Evolutionary conservation across 352 stramenopile genomes (phyloP).

Genomic region (Phytophthora citricola): DNA sequence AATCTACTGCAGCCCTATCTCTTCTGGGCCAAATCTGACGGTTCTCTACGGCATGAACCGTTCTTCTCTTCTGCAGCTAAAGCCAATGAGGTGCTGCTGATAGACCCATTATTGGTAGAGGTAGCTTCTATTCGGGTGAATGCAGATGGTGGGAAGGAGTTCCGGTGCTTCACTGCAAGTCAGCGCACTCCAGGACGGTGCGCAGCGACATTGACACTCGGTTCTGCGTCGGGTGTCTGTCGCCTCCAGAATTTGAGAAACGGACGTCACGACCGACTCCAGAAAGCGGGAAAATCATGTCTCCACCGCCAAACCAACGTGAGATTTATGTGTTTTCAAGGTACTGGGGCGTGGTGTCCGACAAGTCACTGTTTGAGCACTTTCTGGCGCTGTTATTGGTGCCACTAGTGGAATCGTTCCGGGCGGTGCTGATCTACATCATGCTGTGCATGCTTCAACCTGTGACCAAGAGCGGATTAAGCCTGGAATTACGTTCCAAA

Average conservation of each 20-base stretch:
- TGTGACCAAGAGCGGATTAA: conserved; percentile 12
- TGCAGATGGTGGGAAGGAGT: conserved; percentile 72
- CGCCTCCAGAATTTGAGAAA: conserved; percentile 52
- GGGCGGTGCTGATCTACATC: conserved; percentile 70
- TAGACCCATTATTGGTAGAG: conserved; percentile 82
- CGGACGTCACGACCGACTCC: conserved; percentile 29
- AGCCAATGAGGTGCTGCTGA: conserved; percentile 74
- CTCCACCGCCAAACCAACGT: conserved; percentile 13
- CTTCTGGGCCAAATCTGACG: conserved; percentile 76
- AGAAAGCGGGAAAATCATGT: conserved; percentile 37
- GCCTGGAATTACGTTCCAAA: conserved; percentile 45
- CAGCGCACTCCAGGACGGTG: conserved; percentile 40
- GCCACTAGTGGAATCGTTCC: conserved; percentile 69
- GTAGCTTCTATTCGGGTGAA: conserved; percentile 77
- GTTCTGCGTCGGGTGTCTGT: conserved; percentile 76
- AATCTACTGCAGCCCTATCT: conserved; percentile 83
- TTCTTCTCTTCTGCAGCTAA: conserved; percentile 55
- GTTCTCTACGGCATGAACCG: conserved; percentile 58
- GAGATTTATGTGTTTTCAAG: conserved; percentile 86
- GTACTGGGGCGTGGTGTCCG: conserved; percentile 83
- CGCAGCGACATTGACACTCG: conserved; percentile 41
- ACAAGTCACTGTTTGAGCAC: conserved; percentile 75
- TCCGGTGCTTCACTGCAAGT: conserved; percentile 83
- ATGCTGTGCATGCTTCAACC: conserved; percentile 66
- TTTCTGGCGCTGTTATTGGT: conserved; percentile 68